Percentiles rank a stretch among this genome's conserved stretches.
Evolutionary conservation across 2,329 filamentous ascomycete genomes (phyloP).

Genomic region (Phaeomoniella chlamydospora): DNA sequence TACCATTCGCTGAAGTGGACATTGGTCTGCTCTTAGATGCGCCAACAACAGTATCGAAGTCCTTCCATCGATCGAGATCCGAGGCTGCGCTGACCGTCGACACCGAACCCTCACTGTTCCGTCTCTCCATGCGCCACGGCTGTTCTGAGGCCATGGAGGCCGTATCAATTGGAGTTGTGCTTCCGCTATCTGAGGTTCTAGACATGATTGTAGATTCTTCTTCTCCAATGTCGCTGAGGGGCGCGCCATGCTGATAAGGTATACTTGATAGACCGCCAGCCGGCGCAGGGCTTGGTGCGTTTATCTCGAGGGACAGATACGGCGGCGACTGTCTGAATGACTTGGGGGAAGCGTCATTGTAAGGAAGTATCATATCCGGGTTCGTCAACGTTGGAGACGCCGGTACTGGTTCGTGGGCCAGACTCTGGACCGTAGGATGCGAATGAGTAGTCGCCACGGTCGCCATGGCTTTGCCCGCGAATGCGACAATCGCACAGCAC

Average conservation of each 20-base stretch:
- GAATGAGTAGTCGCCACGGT: slow-evolving; percentile 6
- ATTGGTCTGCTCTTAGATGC: not conserved
- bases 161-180: slow-evolving; percentile 1
- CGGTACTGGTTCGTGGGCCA: slow-evolving; percentile 23
- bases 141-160: not conserved
- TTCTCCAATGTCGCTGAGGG: slow-evolving; percentile 30
- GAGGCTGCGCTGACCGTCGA: slow-evolving; percentile 18
- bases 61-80: slow-evolving; percentile 13
- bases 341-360: slow-evolving; percentile 41
- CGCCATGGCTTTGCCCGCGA: too few relatives aligned
- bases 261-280: slow-evolving; percentile 7
- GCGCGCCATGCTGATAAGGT: slow-evolving; percentile 21
- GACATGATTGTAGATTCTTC: slow-evolving; percentile 16
- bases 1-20: not conserved
- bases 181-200: slow-evolving; percentile 5
- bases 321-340: slow-evolving; percentile 35
- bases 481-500: too few relatives aligned
- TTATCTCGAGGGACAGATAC: slow-evolving; percentile 33
- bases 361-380: slow-evolving; percentile 85
- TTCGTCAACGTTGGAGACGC: slow-evolving; percentile 81
- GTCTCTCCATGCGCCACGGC: slow-evolving; percentile 15
- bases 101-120: slow-evolving; percentile 26
- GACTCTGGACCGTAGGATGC: slow-evolving; percentile 6
- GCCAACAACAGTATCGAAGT: slow-evolving; percentile 10
- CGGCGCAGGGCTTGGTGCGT: slow-evolving; percentile 24